Percentiles rank a stretch among this genome's conserved stretches.
These are phyloP conservation scores for Gossypium schwendimanii DNA, from an alignment of 441 rosid species.

Conservation along the genomic window DNA sequence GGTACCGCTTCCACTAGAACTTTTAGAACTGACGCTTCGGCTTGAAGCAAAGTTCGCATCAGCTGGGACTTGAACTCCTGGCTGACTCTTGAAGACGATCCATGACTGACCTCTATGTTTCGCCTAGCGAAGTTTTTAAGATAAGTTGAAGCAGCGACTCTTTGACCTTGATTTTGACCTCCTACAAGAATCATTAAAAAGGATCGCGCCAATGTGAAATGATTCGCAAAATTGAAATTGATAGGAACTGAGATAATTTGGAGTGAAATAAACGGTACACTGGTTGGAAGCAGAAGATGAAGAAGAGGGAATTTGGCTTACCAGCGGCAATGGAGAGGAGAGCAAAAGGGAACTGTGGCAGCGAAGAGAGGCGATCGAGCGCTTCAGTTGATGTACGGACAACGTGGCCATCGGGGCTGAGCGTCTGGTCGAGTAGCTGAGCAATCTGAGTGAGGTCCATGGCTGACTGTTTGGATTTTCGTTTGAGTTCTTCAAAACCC, in stretches of 20 bases:
- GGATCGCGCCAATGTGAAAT: neutral
- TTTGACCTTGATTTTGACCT: constrained; percentile 51
- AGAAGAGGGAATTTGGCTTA: constrained; percentile 13
- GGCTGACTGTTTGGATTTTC: neutral
- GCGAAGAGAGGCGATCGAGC: constrained; percentile 56
- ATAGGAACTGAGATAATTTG: neutral
- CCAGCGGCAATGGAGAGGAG: constrained; percentile 67
- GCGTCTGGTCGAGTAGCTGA: constrained; percentile 55
- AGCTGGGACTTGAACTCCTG: constrained; percentile 75
- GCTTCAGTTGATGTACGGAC: constrained; percentile 52
- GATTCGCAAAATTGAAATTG: neutral
- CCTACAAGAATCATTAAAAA: constrained; percentile 27
- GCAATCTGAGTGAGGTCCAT: constrained; percentile 44
- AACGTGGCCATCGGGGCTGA: constrained; percentile 42
- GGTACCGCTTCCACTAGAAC: constrained; percentile 71
- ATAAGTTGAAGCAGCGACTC: constrained; percentile 70
- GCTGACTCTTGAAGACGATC: constrained; percentile 34
- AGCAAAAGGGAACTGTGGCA: constrained; percentile 57
- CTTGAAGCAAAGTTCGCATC: constrained; percentile 54
- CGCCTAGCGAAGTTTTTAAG: constrained; percentile 66
- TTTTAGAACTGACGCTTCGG: constrained; percentile 56
- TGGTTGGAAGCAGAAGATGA: neutral
- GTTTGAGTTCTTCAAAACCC: neutral
- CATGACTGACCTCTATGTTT: constrained; percentile 29
- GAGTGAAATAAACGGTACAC: neutral